Evolutionary conservation across 768 basidiomycete species (phyloP).

Genomic region (Sporobolomyces phaffii): DNA sequence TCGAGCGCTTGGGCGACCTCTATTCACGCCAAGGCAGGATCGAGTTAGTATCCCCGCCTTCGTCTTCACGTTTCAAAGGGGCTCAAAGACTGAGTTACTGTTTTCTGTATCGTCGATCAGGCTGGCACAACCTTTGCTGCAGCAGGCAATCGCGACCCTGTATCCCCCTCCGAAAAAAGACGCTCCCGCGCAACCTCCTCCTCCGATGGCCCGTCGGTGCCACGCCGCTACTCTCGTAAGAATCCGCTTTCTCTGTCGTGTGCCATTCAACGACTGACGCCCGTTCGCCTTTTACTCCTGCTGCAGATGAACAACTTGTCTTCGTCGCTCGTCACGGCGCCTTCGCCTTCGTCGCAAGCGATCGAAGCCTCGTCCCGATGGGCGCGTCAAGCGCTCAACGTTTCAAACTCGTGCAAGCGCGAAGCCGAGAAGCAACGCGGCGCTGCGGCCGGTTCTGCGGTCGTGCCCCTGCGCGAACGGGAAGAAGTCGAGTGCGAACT

Average conservation of each 20-base stretch:
- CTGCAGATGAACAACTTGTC: slow-evolving; percentile 39
- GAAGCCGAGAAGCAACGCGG: slow-evolving; percentile 12
- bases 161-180: slow-evolving; percentile 30
- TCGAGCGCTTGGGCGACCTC: slow-evolving; percentile 36
- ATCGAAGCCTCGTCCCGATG: slow-evolving; percentile 30
- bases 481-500: slow-evolving; percentile 38
- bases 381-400: slow-evolving; percentile 26
- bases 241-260: slow-evolving; percentile 3
- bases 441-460: neutral
- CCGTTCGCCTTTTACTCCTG: neutral
- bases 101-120: neutral
- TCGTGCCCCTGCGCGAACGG: slow-evolving; percentile 20
- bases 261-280: too few species aligned
- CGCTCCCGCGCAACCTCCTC: neutral
- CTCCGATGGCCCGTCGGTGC: slow-evolving; percentile 28
- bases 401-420: slow-evolving; percentile 16
- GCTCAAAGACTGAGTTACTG: neutral
- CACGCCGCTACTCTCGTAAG: slow-evolving; percentile 37
- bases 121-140: slow-evolving; percentile 30
- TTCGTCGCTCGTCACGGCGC: slow-evolving; percentile 27
- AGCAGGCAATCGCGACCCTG: slow-evolving; percentile 34
- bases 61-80: neutral
- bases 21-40: slow-evolving; percentile 28
- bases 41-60: slow-evolving; percentile 8
- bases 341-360: slow-evolving; percentile 1